These are phyloP conservation scores for Neostapfia colusana DNA, from an alignment of 176 grass and related monocot species.

Conservation along the genomic window DNA sequence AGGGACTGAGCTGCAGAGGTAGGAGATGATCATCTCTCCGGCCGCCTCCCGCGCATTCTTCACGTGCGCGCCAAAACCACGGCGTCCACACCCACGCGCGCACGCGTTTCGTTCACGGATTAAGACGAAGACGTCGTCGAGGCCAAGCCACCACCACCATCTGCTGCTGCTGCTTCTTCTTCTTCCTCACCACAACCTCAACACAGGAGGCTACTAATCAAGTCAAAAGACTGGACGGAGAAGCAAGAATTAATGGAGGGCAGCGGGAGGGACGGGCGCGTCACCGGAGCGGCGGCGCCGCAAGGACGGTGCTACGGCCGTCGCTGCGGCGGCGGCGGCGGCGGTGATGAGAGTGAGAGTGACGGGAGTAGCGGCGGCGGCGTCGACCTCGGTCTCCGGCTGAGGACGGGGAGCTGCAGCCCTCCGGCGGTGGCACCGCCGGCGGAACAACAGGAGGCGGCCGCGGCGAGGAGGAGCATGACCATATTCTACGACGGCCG, in stretches of 20 bases:
- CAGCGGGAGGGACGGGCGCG: too few species aligned
- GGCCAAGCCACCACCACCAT: not conserved
- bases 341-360: slow-evolving; percentile 14
- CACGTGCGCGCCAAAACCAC: slow-evolving; percentile 41
- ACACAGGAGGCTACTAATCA: not conserved
- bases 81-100: not conserved
- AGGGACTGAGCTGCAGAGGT: too few species aligned
- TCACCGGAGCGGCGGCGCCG: too few species aligned
- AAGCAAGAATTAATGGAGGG: too few species aligned
- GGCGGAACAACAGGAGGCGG: too few species aligned
- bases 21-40: not conserved
- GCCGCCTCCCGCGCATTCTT: slow-evolving; percentile 17
- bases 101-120: too few species aligned
- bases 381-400: slow-evolving; percentile 47
- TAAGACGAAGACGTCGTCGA: not conserved
- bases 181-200: not conserved
- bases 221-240: not conserved
- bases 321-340: too few species aligned
- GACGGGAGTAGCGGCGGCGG: slow-evolving; percentile 1
- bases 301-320: too few species aligned
- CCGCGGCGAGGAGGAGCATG: slow-evolving; percentile 28
- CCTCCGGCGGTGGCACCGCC: not conserved
- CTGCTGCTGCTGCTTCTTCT: too few species aligned
- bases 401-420: slow-evolving; percentile 20
- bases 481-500: slow-evolving; percentile 72